A percentile compares a stretch with the other conserved stretches of the same genome.
These are phyloP conservation scores for Pleodorina starrii DNA, from an alignment of 139 green algal species.

Conservation along the genomic window DNA sequence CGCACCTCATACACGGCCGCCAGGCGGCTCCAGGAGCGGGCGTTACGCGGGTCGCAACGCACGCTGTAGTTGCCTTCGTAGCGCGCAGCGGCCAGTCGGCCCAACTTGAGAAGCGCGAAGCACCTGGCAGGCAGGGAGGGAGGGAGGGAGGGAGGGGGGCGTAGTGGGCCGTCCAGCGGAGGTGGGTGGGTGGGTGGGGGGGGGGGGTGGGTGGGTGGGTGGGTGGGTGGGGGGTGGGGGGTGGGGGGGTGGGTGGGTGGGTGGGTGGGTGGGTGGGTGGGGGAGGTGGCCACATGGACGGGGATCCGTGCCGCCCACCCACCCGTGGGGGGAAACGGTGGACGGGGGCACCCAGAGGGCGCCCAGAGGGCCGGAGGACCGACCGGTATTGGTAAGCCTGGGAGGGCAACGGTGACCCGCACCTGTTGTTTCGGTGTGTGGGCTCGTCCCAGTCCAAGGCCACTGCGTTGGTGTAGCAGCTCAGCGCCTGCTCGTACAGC, in stretches of 20 bases:
- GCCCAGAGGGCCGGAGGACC: no score
- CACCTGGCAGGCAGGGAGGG: not conserved
- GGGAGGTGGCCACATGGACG: no score
- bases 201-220: no score
- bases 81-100: not conserved
- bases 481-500: not conserved
- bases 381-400: no score
- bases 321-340: no score
- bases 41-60: not conserved
- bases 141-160: not conserved
- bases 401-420: not conserved
- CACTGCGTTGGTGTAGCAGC: not conserved
- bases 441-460: slow-evolving; percentile 21
- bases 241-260: no score
- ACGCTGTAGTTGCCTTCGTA: not conserved
- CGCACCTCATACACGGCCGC: slow-evolving; percentile 10
- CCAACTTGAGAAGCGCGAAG: slow-evolving; percentile 26
- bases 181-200: no score
- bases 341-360: no score
- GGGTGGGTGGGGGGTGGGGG: no score
- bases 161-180: no score
- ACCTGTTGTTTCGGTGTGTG: slow-evolving; percentile 8
- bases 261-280: no score
- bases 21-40: slow-evolving; percentile 9
- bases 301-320: no score